Evolutionary conservation across 2,329 filamentous ascomycete genomes (phyloP).

Genomic region (Xylaria multiplex): DNA sequence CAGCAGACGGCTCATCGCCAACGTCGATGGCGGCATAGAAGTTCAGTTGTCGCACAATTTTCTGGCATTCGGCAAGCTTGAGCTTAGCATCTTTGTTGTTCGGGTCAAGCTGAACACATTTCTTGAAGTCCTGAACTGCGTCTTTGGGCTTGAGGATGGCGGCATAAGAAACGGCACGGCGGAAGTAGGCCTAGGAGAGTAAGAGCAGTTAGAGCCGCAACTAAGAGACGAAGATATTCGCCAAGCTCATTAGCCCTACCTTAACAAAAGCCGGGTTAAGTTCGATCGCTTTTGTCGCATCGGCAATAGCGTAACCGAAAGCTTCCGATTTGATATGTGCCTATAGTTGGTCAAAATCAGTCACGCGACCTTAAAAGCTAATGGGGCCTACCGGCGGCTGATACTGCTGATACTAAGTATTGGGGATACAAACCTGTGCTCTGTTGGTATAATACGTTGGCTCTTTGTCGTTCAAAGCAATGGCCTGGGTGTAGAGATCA

Average conservation of each 20-base stretch:
- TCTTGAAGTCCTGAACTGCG: conserved; percentile 90
- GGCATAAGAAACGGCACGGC: conserved; percentile 88
- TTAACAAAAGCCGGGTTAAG: conserved; percentile 89
- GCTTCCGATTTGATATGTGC: conserved; percentile 95
- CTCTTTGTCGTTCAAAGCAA: conserved; percentile 82
- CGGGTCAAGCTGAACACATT: conserved; percentile 87
- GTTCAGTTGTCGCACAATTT: conserved; percentile 88
- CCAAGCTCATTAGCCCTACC: conserved; percentile 59
- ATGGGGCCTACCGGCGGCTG: conserved; percentile 13
- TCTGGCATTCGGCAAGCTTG: conserved; percentile 92
- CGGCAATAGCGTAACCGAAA: conserved; percentile 90
- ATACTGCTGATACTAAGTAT: conserved; percentile 6
- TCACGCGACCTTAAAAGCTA: conserved; percentile 53
- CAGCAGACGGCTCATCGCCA: conserved; percentile 88
- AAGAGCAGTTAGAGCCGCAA: conserved; percentile 26
- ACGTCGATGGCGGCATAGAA: conserved; percentile 97
- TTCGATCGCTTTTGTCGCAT: conserved; percentile 91
- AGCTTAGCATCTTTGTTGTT: conserved; percentile 89
- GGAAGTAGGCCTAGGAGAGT: conserved; percentile 81
- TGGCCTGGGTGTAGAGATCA: conserved; percentile 86
- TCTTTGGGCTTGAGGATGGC: conserved; percentile 90
- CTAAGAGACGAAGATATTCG: background rate
- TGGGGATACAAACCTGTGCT: conserved; percentile 76
- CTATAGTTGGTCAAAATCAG: conserved; percentile 61
- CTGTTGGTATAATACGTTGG: conserved; percentile 94